Evolutionary conservation across 192 early-diverging fungal genomes (phyloP), one percentile per base, ranked within the genome.

Genomic region (Coemansia aciculifera): DNA sequence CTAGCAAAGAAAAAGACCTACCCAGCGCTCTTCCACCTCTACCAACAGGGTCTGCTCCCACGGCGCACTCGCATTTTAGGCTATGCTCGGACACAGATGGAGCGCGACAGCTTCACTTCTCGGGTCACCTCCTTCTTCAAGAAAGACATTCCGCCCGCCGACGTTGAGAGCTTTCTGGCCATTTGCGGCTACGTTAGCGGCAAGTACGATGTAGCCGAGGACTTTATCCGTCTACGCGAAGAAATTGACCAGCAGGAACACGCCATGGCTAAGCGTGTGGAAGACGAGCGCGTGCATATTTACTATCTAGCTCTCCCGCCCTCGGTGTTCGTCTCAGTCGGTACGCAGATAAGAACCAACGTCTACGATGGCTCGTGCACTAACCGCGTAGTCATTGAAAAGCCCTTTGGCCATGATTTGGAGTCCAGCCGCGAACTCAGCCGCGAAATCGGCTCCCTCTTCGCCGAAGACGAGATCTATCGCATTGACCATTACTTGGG

Each of bases 401-500:
- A 99, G 87, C 97, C 97, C 3, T 99, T 99, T 85, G 97, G 97
- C 8, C 90, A 90, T 78, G 97, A 99, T 72, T 84, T 90, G 29
- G 94, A 91, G 1, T 93, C 91, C 51, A 92, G 89, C 52, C 86
- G 90, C 61, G 82, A 88, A 70, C 86, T 99, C 10, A 88, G 83
- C 43, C 65, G 64, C n/a, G 87, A 89, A 3, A 83, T 99, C 34
- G 89, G 90, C 27, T 81, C 85, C 10, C 78, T 93, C 61, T 99
- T 93, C 86, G 77, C 78, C 15, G 97, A 99, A 68, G 87, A 95
- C 27, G 95, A 97, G 91, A 93, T 97, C 59, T 98, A 95, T 86
- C 91, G 97, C 62, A 99, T 99, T 69, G 97, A 99, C 77, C 97
- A 99, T 78, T 99, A 99, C 69, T 89, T 98, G 37, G 97, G 97